These are phyloP conservation scores for Chlorella vulgaris DNA, from an alignment of 139 green algal species.

Conservation along the genomic window DNA sequence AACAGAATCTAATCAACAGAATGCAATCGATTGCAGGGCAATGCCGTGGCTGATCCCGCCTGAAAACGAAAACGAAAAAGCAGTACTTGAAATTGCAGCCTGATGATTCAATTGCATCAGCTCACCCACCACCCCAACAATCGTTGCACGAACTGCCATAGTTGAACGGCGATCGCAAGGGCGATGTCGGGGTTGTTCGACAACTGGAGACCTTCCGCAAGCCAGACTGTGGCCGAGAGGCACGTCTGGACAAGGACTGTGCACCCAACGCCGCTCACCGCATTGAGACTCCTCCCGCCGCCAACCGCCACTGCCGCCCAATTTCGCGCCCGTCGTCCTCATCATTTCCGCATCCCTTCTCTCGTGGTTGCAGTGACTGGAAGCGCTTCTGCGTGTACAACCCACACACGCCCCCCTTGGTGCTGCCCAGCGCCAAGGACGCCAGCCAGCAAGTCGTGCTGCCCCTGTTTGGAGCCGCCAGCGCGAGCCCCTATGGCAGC, in stretches of 20 bases:
- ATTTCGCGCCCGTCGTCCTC: no score
- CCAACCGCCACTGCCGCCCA: background rate
- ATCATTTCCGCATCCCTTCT: background rate
- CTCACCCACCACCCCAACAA: no score
- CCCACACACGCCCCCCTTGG: background rate
- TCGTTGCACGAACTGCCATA: no score
- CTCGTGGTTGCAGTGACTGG: slow-evolving; percentile 1
- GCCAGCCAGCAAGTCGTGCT: background rate
- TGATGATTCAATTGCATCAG: no score
- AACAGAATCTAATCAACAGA: no score
- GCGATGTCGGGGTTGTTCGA: background rate
- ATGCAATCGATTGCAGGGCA: no score
- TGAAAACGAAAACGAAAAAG: no score
- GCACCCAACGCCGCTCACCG: background rate
- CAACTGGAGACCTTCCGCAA: background rate
- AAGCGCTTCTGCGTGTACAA: background rate
- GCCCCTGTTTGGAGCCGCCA: slow-evolving; percentile 11
- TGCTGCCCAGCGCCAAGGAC: background rate
- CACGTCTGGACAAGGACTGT: background rate
- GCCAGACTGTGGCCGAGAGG: background rate
- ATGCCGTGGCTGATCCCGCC: no score
- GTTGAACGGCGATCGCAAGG: no score
- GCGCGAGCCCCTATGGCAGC: background rate
- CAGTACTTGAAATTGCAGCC: no score
- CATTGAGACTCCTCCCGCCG: background rate